These are phyloP conservation scores for Glycine tomentella DNA, from an alignment of 306 rosid species.

Conservation along the genomic window DNA sequence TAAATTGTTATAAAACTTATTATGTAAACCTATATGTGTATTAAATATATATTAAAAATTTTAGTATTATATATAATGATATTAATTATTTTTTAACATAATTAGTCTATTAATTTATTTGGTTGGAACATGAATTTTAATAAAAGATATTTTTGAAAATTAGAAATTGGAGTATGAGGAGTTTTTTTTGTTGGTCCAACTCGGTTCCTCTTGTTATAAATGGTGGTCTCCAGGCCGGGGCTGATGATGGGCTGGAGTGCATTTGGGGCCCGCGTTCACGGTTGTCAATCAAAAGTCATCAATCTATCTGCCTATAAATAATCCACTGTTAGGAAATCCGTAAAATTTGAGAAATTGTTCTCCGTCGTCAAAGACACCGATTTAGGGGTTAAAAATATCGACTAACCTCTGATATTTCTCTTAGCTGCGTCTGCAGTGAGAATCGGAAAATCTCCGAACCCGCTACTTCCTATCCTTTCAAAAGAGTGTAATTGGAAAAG, in stretches of 20 bases:
- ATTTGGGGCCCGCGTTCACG: constrained; percentile 37
- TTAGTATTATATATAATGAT: too few relatives aligned
- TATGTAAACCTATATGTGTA: too few relatives aligned
- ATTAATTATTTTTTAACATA: too few relatives aligned
- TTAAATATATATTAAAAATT: too few relatives aligned
- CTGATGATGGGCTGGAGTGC: constrained; percentile 37
- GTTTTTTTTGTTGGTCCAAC: too few relatives aligned
- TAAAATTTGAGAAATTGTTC: constrained; percentile 44
- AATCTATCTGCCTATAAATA: constrained; percentile 23
- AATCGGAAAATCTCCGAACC: not conserved
- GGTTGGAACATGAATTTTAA: too few relatives aligned
- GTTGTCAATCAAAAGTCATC: constrained; percentile 38
- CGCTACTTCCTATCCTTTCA: not conserved
- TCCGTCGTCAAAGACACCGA: constrained; percentile 17
- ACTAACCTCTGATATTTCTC: constrained; percentile 21
- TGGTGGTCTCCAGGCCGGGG: not conserved
- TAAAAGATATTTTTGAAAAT: too few relatives aligned
- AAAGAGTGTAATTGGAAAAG: not conserved
- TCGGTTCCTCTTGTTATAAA: too few relatives aligned
- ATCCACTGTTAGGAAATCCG: not conserved
- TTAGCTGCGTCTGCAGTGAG: not conserved
- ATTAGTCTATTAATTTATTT: too few relatives aligned
- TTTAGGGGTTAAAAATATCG: not conserved
- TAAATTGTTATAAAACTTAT: too few relatives aligned
- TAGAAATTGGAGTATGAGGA: too few relatives aligned